Evolutionary conservation across 2,329 filamentous ascomycete species (phyloP).

Genomic region (Penicillium italicum): DNA sequence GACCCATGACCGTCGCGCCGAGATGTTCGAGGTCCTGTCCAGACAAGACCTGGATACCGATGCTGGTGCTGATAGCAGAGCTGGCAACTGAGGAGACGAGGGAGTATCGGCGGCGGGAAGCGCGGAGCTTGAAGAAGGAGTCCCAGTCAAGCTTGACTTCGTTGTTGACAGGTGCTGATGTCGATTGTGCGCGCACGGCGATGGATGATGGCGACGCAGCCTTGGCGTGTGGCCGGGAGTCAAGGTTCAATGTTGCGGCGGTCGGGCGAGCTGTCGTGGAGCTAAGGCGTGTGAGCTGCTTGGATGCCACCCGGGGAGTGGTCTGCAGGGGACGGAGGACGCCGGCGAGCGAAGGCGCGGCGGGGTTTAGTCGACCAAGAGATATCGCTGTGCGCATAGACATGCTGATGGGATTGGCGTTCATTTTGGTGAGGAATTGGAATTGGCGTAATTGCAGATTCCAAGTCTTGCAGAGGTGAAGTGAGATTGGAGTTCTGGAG

Average conservation of each 20-base stretch:
- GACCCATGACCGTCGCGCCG: conserved; percentile 67
- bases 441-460: conserved; percentile 1
- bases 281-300: conserved; percentile 26
- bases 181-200: conserved; percentile 29
- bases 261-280: conserved; percentile 16
- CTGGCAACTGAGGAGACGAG: conserved; percentile 69
- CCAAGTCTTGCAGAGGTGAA: conserved; percentile 6
- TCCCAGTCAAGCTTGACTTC: conserved; percentile 71
- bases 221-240: conserved; percentile 10
- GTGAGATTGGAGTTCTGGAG: conserved; percentile 13
- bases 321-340: conserved; percentile 15
- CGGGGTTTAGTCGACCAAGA: conserved; percentile 26
- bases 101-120: conserved; percentile 78
- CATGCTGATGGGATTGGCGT: conserved; percentile 26
- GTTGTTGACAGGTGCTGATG: conserved; percentile 30
- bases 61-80: conserved; percentile 58
- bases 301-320: conserved; percentile 19
- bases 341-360: conserved; percentile 24
- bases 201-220: conserved; percentile 8
- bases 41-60: conserved; percentile 55
- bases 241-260: conserved; percentile 15
- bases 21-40: conserved; percentile 64
- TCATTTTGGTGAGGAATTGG: conserved; percentile 21
- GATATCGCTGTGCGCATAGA: conserved; percentile 36
- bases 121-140: conserved; percentile 85